Percentiles rank a stretch among this genome's conserved stretches.
Conservation (phyloP, 2,329 filamentous ascomycete genomes). For the Arthrinium phaeospermum region DNA sequence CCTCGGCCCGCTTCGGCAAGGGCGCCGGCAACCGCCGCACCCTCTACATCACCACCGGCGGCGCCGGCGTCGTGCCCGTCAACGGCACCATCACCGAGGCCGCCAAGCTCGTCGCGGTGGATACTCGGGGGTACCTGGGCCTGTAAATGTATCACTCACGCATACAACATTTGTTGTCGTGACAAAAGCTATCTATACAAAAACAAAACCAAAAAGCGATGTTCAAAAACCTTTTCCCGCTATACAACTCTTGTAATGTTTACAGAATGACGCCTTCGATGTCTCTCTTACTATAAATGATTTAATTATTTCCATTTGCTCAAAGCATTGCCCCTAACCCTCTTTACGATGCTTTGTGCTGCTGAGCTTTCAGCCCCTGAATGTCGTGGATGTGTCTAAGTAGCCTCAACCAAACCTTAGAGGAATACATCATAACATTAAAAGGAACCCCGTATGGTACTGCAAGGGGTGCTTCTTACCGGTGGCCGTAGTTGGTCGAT, state of each 20-base stretch:
- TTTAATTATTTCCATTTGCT: background rate
- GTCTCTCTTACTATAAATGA: background rate
- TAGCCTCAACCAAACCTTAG: no score
- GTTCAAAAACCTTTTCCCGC: background rate
- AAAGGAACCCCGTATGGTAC: no score
- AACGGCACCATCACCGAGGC: constrained; percentile 32
- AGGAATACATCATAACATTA: no score
- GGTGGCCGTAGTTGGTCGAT: background rate
- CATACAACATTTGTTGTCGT: background rate
- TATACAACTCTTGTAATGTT: background rate
- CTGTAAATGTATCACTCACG: background rate
- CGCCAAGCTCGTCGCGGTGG: constrained; percentile 36
- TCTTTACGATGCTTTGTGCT: background rate
- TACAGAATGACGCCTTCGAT: background rate
- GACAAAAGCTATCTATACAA: background rate
- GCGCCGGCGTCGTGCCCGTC: constrained; percentile 27
- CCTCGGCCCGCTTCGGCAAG: constrained; percentile 31
- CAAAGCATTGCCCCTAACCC: background rate
- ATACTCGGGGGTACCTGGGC: constrained; percentile 24
- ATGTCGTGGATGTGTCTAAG: background rate
- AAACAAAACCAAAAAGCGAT: background rate
- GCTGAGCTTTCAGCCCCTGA: background rate
- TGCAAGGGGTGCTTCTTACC: background rate
- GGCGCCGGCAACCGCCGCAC: constrained; percentile 25
- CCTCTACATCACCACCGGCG: constrained; percentile 35